A percentile compares a stretch with the other conserved stretches of the same genome.
Conservation (phyloP, 305 asterid genomes). For the Caryopteris hybrid region DNA sequence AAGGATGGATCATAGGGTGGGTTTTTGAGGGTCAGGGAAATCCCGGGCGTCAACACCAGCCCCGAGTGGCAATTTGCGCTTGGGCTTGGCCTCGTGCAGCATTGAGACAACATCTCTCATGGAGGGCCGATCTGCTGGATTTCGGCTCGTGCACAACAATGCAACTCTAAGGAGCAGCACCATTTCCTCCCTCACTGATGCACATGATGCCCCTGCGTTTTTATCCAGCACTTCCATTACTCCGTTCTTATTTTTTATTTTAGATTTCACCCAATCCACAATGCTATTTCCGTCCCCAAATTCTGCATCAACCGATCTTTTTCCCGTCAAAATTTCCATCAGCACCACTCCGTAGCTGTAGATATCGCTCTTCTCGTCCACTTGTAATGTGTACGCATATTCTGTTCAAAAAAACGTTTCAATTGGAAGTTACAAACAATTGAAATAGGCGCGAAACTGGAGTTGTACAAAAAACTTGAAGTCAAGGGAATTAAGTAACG, state of each 20-base stretch:
- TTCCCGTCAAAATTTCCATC: constrained; percentile 74
- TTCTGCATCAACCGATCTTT: constrained; percentile 64
- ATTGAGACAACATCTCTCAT: constrained; percentile 89
- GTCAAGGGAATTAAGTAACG: constrained; percentile 8
- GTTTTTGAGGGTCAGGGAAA: constrained; percentile 34
- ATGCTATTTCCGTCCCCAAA: constrained; percentile 87
- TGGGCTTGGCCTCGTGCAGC: constrained; percentile 78
- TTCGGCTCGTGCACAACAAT: constrained; percentile 70
- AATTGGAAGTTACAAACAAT: too few relatives aligned
- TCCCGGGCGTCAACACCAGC: constrained; percentile 13
- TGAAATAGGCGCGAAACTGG: too few relatives aligned
- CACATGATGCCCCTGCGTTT: constrained; percentile 60
- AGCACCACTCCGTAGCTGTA: constrained; percentile 89
- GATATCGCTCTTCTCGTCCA: constrained; percentile 90
- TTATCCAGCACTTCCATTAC: constrained; percentile 51
- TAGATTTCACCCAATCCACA: constrained; percentile 78
- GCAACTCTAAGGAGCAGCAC: constrained; percentile 69
- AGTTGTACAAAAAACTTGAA: not conserved
- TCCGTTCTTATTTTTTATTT: constrained; percentile 44
- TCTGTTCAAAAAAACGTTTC: constrained; percentile 41
- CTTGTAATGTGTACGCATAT: constrained; percentile 85
- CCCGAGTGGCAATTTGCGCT: constrained; percentile 44
- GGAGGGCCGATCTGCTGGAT: constrained; percentile 83
- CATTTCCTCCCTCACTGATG: constrained; percentile 84
- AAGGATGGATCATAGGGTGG: constrained; percentile 7